Evolutionary conservation across 257 asterid species (phyloP), one percentile per base, ranked within the genome.

Genomic region (Nicotiana noctiflora): DNA sequence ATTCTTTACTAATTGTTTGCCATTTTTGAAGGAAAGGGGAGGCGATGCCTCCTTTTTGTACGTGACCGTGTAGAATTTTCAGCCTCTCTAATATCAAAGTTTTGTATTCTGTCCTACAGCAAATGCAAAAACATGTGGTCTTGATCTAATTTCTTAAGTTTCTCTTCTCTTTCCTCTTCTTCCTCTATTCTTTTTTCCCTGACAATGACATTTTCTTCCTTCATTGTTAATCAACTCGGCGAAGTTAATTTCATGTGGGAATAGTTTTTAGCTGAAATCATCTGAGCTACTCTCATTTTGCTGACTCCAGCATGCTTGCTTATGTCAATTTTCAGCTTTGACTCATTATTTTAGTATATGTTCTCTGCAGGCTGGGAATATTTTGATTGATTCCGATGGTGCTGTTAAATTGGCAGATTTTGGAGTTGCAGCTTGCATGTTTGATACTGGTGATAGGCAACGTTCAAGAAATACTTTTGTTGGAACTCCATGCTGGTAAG

Each of bases 401-500:
- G 78, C 93, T 4, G 87, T 94, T 83, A 96, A 92, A 87, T 87
- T 94, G 86, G 98, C 97, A n/a, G 99, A 96, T 88, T 96, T 96
- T 82, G 99, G 99, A 25, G 99, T 96, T 70, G 83, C 99, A 84
- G 99, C 99, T 25, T 88, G 98, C 89, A 94, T 94, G 98, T 93
- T 90, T 89, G 99, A 96, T 79, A 83, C 94, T 65, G 99, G 99
- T 82, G 98, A 96, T 86, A 95, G 99, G 67, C 98, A 96, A 79
- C 98, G 97, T 80, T 89, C 99, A 56, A 91, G 99, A 87, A 96
- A 94, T 87, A 96, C 99, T 70, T 96, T 96, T 83, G 99, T 96
- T 53, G 99, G 99, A 84, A 96, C 98, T 66, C 99, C 99, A 46
- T 96, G 99, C 91, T 96, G 99, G 99, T 96, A 88, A 74, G 86